These are phyloP conservation scores for Corniculantispora saksenae DNA, from an alignment of 2,329 filamentous ascomycete genomes.

Conservation along the genomic window DNA sequence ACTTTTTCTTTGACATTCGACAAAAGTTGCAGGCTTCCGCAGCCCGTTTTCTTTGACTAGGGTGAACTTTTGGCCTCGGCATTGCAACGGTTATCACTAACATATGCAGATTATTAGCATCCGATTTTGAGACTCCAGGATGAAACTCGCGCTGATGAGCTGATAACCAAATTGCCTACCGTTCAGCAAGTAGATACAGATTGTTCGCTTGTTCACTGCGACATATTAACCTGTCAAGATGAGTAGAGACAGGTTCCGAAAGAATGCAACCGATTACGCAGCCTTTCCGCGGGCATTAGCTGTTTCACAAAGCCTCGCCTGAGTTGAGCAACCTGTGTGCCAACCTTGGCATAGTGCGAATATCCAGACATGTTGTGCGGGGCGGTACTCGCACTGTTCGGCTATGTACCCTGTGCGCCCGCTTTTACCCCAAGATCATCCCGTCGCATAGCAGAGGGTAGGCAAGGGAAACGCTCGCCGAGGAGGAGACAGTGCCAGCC, in stretches of 20 bases:
- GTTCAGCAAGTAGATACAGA: no score
- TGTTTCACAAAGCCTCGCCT: background rate
- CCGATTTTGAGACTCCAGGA: background rate
- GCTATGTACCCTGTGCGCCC: slow-evolving; percentile 12
- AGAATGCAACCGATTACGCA: no score
- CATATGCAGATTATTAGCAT: background rate
- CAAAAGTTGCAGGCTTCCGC: slow-evolving; percentile 51
- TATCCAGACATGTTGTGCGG: background rate
- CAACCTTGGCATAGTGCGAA: slow-evolving; percentile 6
- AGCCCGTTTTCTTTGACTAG: slow-evolving; percentile 49
- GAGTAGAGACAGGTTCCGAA: no score
- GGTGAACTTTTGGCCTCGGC: slow-evolving; percentile 53
- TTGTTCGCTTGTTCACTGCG: no score
- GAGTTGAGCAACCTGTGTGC: background rate
- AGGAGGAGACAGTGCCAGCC: background rate
- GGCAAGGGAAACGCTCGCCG: background rate
- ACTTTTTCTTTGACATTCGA: slow-evolving; percentile 52
- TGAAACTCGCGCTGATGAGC: background rate
- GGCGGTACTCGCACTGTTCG: slow-evolving; percentile 13
- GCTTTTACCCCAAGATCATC: background rate
- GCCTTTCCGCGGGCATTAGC: no score
- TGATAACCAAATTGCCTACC: no score
- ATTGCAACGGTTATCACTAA: slow-evolving; percentile 32
- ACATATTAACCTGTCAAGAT: no score
- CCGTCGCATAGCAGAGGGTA: slow-evolving; percentile 13